Base-by-base conservation (phyloP, 805 yeast genomes). In the Allodekkera sacchari region DNA sequence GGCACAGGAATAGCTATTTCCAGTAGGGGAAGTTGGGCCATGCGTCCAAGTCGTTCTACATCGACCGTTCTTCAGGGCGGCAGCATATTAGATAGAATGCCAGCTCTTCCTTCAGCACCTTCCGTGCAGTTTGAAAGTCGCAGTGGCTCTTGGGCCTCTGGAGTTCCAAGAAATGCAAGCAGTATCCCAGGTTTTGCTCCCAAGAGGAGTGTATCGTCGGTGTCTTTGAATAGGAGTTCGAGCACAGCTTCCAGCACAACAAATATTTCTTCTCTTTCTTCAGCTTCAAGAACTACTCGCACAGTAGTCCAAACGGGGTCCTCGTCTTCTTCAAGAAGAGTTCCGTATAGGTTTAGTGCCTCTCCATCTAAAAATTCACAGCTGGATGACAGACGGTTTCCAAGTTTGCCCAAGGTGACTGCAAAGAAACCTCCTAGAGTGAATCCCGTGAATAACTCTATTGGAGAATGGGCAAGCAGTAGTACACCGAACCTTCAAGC, bases 401-500 rank as follows among this genome's bases (percentile, higher is more conserved):
- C 65, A 3, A 44, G 59, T 8, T 41, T 59, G 14, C 64, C 70
- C 3, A 35, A 46, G 2, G 31, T 18, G 8, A 15, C 69, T 27
- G 59, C 68, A 25, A 46, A 54, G 30, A 63, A 71, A 33, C 28
- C 38, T 12, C 83, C 87, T 3, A 63, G 81, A 25, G 83, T 80
- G 4, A 74, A 73, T 29, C 74, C 77, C 6, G 53, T 65, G 2
- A 37, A 37, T 24, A 38, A 33, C n/a, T 31, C 48, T 6, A 16
- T 44, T 13, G 57, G 58, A 4, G 44, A 42, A 8, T 63, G 67
- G 68, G 57, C 58, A 4, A 14, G 18, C 16, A 28, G 22, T 12
- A 16, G 28, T 25, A 14, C 32, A 3, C 18, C 22, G 10, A 31
- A 4, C 18, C 31, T 6, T 23, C 33, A 8, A 25, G 25, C 10